These are phyloP conservation scores for Cinnamomum micranthum DNA, from an alignment of 164 flowering plant species.

Conservation along the genomic window DNA sequence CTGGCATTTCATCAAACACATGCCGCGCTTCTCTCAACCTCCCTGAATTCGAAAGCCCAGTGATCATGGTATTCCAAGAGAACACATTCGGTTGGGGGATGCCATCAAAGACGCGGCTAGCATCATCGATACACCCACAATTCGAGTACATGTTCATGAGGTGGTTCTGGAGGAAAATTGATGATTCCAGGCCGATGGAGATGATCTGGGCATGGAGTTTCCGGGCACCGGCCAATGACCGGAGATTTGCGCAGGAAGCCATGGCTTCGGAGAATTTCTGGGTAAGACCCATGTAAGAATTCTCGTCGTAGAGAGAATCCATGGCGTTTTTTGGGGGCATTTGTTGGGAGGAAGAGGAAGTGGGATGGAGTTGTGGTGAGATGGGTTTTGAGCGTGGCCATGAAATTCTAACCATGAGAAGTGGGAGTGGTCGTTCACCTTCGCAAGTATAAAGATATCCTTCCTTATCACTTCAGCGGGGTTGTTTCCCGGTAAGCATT, in stretches of 20 bases:
- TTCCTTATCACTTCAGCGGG: no score
- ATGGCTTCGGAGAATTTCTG: constrained; percentile 32
- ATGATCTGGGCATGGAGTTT: constrained; percentile 42
- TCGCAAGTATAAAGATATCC: no score
- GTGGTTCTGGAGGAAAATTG: constrained; percentile 47
- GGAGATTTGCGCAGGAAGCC: constrained; percentile 25
- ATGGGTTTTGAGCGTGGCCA: constrained; percentile 15
- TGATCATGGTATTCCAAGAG: constrained; percentile 39
- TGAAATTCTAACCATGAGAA: constrained; percentile 23
- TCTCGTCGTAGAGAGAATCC: constrained; percentile 7
- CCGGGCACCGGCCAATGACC: constrained; percentile 15
- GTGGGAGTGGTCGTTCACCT: no score
- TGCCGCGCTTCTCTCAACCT: constrained; percentile 24
- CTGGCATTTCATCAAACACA: constrained; percentile 50
- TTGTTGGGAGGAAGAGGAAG: constrained; percentile 7
- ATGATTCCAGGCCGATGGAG: constrained; percentile 29
- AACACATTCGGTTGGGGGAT: constrained; percentile 31
- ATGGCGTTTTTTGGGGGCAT: constrained; percentile 6
- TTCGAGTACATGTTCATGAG: constrained; percentile 39
- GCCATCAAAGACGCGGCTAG: constrained; percentile 20
- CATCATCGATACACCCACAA: constrained; percentile 33
- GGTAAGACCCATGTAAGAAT: constrained; percentile 30
- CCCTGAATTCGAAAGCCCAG: constrained; percentile 26
- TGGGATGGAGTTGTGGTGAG: background rate
- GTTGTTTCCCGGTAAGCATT: no score